These are phyloP conservation scores for Diplosphaera chodatii DNA, from an alignment of 139 green algal species.

Conservation along the genomic window DNA sequence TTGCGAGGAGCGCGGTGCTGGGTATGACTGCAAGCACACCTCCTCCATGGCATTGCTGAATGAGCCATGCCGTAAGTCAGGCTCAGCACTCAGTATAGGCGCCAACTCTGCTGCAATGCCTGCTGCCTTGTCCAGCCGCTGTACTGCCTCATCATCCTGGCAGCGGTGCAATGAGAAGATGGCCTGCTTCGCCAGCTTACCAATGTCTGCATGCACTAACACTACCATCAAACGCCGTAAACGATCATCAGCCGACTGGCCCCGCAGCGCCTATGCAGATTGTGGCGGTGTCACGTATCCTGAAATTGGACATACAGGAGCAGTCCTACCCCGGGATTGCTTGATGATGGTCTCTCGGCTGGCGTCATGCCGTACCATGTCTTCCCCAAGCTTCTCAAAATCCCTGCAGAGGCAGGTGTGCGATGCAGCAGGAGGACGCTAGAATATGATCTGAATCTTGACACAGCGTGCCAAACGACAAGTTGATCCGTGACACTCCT, in stretches of 20 bases:
- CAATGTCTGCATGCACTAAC: conserved; percentile 54
- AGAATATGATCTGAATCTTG: too few relatives aligned
- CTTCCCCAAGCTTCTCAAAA: conserved; percentile 19
- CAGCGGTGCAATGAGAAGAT: conserved; percentile 70
- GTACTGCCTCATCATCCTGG: conserved; percentile 29
- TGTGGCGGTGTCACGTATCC: neutral
- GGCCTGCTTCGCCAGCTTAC: conserved; percentile 72
- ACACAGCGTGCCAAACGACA: too few relatives aligned
- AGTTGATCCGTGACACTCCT: too few relatives aligned
- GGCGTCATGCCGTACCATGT: conserved; percentile 55
- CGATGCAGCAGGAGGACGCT: too few relatives aligned
- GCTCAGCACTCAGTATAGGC: conserved; percentile 45
- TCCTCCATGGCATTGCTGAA: conserved; percentile 58
- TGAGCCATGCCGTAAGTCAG: conserved; percentile 48
- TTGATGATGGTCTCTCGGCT: conserved; percentile 68
- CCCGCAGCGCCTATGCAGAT: too few relatives aligned
- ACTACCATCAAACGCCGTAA: too few relatives aligned
- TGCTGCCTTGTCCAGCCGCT: conserved; percentile 40
- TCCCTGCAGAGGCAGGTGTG: conserved; percentile 1
- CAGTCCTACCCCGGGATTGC: conserved; percentile 48
- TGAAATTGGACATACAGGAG: neutral
- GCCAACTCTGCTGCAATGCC: conserved; percentile 44
- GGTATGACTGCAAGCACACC: neutral
- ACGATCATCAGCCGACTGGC: too few relatives aligned
- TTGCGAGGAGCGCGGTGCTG: too few relatives aligned